Evolutionary conservation across 2,329 filamentous ascomycete species (phyloP).

Genomic region (Aspergillus nomiae): DNA sequence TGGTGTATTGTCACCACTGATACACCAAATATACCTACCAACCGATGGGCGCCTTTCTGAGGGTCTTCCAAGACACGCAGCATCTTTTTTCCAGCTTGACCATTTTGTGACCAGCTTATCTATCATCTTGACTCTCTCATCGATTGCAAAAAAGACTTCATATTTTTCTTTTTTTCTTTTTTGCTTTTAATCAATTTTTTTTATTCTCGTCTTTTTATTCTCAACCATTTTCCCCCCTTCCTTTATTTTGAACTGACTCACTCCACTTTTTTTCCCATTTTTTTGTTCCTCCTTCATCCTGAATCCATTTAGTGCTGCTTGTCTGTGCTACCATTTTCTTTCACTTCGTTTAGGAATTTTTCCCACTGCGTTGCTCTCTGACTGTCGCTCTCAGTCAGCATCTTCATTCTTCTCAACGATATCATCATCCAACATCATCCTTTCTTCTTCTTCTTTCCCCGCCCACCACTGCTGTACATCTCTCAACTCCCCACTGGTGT

Average conservation of each 20-base stretch:
- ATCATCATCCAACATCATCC: background rate
- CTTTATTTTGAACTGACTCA: conserved; percentile 13
- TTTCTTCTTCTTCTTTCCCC: background rate
- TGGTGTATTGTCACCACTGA: conserved; percentile 16
- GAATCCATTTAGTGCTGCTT: background rate
- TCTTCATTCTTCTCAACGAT: background rate
- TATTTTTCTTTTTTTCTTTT: conserved; percentile 21
- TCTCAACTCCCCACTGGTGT: conserved; percentile 9
- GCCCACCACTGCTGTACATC: conserved; percentile 11
- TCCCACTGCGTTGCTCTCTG: conserved; percentile 3
- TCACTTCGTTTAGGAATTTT: conserved; percentile 9
- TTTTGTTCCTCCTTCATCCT: conserved; percentile 8
- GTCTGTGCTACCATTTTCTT: conserved; percentile 15
- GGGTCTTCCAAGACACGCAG: conserved; percentile 21
- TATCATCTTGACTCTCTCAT: conserved; percentile 16
- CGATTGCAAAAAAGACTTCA: conserved; percentile 15
- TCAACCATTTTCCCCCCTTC: conserved; percentile 15
- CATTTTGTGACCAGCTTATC: conserved; percentile 15
- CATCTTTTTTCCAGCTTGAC: conserved; percentile 25
- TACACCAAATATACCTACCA: conserved; percentile 10
- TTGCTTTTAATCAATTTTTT: conserved; percentile 19
- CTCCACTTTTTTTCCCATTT: conserved; percentile 5
- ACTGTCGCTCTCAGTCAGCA: conserved; percentile 1
- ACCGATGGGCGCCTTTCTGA: background rate
- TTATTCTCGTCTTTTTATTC: conserved; percentile 23